Evolutionary conservation across 805 yeast genomes (phyloP).

Genomic region (Tetrapisispora phaffii): DNA sequence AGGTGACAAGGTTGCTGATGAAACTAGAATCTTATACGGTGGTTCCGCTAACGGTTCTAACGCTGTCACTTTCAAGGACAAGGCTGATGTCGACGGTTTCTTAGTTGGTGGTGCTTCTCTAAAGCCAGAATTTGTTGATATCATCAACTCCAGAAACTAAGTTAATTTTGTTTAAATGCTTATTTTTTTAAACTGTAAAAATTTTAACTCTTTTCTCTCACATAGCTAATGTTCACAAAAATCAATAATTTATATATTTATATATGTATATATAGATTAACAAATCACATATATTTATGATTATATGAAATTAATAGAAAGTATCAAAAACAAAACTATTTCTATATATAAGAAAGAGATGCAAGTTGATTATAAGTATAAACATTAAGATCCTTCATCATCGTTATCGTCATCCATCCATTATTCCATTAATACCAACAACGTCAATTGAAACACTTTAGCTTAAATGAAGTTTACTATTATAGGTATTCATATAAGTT

Average conservation of each 20-base stretch:
- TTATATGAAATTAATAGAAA: too few species aligned
- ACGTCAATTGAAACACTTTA: too few species aligned
- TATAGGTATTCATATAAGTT: too few species aligned
- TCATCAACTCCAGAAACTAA: slow-evolving; percentile 82
- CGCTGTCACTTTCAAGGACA: slow-evolving; percentile 81
- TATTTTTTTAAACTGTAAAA: background rate
- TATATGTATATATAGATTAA: slow-evolving; percentile 1
- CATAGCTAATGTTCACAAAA: background rate
- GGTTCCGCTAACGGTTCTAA: slow-evolving; percentile 96
- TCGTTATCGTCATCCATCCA: too few species aligned
- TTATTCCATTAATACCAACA: too few species aligned
- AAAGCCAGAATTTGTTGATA: slow-evolving; percentile 95
- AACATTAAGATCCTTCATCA: too few species aligned
- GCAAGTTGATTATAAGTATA: too few species aligned
- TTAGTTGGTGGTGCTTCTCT: slow-evolving; percentile 98
- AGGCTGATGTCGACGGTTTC: slow-evolving; percentile 94
- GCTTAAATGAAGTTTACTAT: too few species aligned
- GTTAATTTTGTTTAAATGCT: background rate
- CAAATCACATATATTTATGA: background rate
- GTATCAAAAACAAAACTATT: too few species aligned
- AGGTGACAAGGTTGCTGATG: slow-evolving; percentile 67
- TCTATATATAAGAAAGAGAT: too few species aligned
- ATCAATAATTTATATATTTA: background rate
- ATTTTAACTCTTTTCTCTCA: background rate
- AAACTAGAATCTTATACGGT: slow-evolving; percentile 90